Conservation (phyloP, 2,329 filamentous ascomycete species). For the Claviceps spartinae region DNA sequence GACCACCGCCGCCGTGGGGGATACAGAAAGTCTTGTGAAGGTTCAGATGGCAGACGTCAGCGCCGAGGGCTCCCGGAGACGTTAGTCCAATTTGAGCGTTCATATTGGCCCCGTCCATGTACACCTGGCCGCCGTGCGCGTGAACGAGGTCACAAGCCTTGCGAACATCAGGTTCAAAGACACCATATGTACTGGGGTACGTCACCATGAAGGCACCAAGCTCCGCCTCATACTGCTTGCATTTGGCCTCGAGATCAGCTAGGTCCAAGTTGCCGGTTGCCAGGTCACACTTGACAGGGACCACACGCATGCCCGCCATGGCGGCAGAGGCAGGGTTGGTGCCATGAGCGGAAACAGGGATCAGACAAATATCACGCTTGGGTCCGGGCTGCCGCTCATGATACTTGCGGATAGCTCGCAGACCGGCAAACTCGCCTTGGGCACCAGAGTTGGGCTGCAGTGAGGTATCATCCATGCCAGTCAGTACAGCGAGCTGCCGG, state of each 20-base stretch:
- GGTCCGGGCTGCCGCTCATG: constrained; percentile 54
- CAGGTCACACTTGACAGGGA: constrained; percentile 80
- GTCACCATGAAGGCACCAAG: constrained; percentile 93
- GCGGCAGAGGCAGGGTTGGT: constrained; percentile 92
- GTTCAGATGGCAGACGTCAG: constrained; percentile 93
- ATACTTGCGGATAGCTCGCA: constrained; percentile 78
- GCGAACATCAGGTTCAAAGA: constrained; percentile 85
- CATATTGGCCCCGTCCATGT: constrained; percentile 99
- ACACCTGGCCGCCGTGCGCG: constrained; percentile 78
- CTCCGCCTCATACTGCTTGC: constrained; percentile 72
- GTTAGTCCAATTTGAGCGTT: constrained; percentile 94
- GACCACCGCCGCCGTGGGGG: constrained; percentile 86
- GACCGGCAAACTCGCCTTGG: constrained; percentile 85
- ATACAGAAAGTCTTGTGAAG: constrained; percentile 99
- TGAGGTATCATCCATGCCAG: constrained; percentile 79
- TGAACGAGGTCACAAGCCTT: constrained; percentile 78
- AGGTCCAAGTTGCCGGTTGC: constrained; percentile 84
- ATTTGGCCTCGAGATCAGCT: constrained; percentile 73
- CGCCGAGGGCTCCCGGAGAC: constrained; percentile 87
- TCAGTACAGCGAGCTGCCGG: constrained; percentile 65
- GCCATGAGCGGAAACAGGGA: constrained; percentile 88
- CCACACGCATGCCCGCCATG: constrained; percentile 91
- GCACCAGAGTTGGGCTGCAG: constrained; percentile 93
- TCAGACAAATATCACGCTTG: constrained; percentile 82
- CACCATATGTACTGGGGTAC: constrained; percentile 88